These are phyloP conservation scores for Bonia amplexicaulis DNA, from an alignment of 176 grass and related monocot genomes.

Conservation along the genomic window DNA sequence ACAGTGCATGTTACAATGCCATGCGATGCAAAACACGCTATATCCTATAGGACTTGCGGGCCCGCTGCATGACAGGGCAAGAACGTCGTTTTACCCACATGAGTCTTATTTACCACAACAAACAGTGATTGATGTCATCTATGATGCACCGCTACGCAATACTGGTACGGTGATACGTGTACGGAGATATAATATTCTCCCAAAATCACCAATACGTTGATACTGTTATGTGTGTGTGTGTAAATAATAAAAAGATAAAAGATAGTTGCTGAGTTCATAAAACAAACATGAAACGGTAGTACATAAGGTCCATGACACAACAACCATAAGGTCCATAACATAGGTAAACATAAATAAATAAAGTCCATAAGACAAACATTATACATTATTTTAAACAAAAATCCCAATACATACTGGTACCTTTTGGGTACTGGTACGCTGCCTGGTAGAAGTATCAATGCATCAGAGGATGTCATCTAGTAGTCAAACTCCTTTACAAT, in stretches of 20 bases:
- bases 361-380: background rate
- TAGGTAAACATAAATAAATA: background rate
- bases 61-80: background rate
- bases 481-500: constrained; percentile 13
- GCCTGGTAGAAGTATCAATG: background rate
- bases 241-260: background rate
- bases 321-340: background rate
- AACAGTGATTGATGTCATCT: background rate
- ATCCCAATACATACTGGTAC: background rate
- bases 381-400: background rate
- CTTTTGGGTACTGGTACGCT: background rate
- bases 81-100: background rate
- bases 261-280: too few relatives aligned
- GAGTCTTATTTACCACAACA: constrained; percentile 12
- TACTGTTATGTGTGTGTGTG: background rate
- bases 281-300: too few relatives aligned
- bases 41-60: background rate
- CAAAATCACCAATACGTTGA: background rate
- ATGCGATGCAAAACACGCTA: background rate
- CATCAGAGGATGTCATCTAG: background rate
- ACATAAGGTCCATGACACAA: too few relatives aligned
- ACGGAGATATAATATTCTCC: background rate
- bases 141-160: background rate
- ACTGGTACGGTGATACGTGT: background rate
- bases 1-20: background rate